Conservation (phyloP, 805 yeast genomes). For the Grigorovia humatica region DNA sequence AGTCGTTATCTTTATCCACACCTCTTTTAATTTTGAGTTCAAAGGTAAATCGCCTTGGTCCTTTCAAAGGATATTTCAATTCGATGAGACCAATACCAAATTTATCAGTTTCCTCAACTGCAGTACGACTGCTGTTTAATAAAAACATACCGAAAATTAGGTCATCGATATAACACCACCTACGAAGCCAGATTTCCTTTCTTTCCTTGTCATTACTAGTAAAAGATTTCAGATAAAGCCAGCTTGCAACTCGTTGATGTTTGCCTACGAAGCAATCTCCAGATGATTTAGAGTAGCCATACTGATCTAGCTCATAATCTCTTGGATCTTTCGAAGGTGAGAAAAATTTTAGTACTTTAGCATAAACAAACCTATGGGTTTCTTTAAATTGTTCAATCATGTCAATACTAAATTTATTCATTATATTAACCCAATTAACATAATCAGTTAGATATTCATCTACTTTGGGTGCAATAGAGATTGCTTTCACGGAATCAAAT, state of each 20-base stretch:
- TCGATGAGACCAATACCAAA: conserved; percentile 69
- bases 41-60: conserved; percentile 71
- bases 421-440: conserved; percentile 8
- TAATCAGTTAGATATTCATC: conserved; percentile 6
- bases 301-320: conserved; percentile 37
- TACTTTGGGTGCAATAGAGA: conserved; percentile 5
- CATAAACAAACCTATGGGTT: conserved; percentile 53
- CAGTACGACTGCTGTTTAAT: conserved; percentile 52
- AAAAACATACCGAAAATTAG: conserved; percentile 74
- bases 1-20: conserved; percentile 14
- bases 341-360: conserved; percentile 38
- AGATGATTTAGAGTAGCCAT: conserved; percentile 1
- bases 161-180: conserved; percentile 72
- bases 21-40: conserved; percentile 47
- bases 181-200: conserved; percentile 61
- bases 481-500: conserved; percentile 8
- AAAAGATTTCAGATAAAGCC: conserved; percentile 67
- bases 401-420: conserved; percentile 1
- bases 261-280: conserved; percentile 1
- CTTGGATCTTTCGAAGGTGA: conserved; percentile 50
- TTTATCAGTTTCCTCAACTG: conserved; percentile 82
- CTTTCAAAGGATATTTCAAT: conserved; percentile 48
- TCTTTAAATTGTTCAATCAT: conserved; percentile 32
- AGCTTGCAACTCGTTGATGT: conserved; percentile 59
- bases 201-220: conserved; percentile 29